A percentile compares a stretch with the other conserved stretches of the same genome.
Conservation (phyloP, 164 flowering plant genomes). For the Sextonia rubra region DNA sequence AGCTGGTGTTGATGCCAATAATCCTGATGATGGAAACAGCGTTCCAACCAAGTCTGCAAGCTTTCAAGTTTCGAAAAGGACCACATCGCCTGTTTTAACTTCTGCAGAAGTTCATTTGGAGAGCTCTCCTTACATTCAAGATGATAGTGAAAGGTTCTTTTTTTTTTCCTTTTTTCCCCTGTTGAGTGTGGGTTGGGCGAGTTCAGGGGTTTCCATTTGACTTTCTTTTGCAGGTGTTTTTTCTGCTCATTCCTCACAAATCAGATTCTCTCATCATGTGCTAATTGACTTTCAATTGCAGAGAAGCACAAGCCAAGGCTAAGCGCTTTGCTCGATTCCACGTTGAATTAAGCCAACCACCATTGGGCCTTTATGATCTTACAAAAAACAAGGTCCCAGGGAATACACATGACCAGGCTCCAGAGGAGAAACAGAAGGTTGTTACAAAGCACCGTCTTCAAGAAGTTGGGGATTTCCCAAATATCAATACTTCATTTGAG, state of each 20-base stretch:
- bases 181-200: not conserved
- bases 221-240: not conserved
- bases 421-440: slow-evolving; percentile 25
- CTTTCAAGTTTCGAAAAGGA: slow-evolving; percentile 44
- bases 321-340: slow-evolving; percentile 86
- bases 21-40: slow-evolving; percentile 15
- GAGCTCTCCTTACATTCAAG: slow-evolving; percentile 23
- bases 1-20: slow-evolving; percentile 1
- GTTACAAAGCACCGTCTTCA: slow-evolving; percentile 28
- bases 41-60: slow-evolving; percentile 13
- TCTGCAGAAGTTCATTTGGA: slow-evolving; percentile 26
- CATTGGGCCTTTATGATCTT: slow-evolving; percentile 22
- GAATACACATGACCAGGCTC: slow-evolving; percentile 24
- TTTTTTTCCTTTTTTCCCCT: not conserved
- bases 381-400: slow-evolving; percentile 27
- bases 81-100: slow-evolving; percentile 47
- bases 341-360: slow-evolving; percentile 47
- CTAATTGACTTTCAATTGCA: slow-evolving; percentile 17
- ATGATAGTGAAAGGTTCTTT: slow-evolving; percentile 33
- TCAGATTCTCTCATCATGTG: not conserved
- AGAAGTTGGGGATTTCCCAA: slow-evolving; percentile 22
- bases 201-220: too few relatives aligned
- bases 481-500: slow-evolving; percentile 34
- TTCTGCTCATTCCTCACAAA: not conserved
- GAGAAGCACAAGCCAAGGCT: slow-evolving; percentile 84